phyloP scores from a whole-genome alignment of 2,329 filamentous ascomycete species.

The Pseudovirgaria hyperparasitica region DNA sequence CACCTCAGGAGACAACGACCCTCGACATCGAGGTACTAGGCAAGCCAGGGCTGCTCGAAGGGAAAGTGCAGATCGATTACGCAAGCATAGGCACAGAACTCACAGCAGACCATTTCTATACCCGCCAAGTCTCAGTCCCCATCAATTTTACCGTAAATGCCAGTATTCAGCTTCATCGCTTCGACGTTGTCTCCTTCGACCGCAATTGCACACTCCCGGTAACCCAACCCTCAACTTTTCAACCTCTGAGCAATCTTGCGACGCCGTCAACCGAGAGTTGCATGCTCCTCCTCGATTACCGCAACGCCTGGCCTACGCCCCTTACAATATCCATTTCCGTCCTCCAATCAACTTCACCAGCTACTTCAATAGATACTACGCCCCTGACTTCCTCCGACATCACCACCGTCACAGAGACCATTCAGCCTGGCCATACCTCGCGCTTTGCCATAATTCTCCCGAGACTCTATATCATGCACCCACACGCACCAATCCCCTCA shows the following conservation, averaged over 20 bases:
- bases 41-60: slow-evolving; percentile 70
- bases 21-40: slow-evolving; percentile 80
- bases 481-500: slow-evolving; percentile 64
- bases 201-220: slow-evolving; percentile 54
- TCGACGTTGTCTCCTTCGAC: slow-evolving; percentile 66
- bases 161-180: slow-evolving; percentile 67
- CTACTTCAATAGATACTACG: no score
- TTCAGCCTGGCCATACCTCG: slow-evolving; percentile 50
- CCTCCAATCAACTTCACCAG: slow-evolving; percentile 14
- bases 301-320: slow-evolving; percentile 80
- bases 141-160: slow-evolving; percentile 85
- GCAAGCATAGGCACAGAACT: slow-evolving; percentile 60
- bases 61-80: slow-evolving; percentile 74
- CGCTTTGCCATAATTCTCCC: slow-evolving; percentile 66
- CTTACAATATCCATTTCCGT: slow-evolving; percentile 52
- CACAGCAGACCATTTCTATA: slow-evolving; percentile 68
- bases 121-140: slow-evolving; percentile 67
- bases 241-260: neutral
- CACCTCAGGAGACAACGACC: slow-evolving; percentile 51
- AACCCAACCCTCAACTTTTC: slow-evolving; percentile 6
- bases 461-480: slow-evolving; percentile 62
- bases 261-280: slow-evolving; percentile 45
- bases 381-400: slow-evolving; percentile 5
- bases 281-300: slow-evolving; percentile 67
- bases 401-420: slow-evolving; percentile 25